These are phyloP conservation scores for Paramecium tetraurelia DNA, from an alignment of 73 alveolate species.

Conservation along the genomic window DNA sequence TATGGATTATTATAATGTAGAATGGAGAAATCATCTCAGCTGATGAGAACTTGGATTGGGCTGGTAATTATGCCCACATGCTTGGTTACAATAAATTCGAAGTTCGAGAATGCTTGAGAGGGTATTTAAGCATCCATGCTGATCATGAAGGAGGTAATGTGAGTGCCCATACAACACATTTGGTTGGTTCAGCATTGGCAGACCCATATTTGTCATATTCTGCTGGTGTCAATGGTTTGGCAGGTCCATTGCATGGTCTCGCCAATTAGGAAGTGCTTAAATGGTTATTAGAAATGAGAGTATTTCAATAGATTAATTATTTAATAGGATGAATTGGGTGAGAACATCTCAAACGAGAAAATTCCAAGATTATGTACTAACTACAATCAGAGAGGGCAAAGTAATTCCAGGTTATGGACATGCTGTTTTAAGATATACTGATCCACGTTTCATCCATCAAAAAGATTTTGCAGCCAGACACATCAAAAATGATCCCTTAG, in stretches of 20 bases:
- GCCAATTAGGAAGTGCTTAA: constrained; percentile 92
- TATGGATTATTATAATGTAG: not conserved
- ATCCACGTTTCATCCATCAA: constrained; percentile 76
- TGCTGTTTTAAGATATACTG: constrained; percentile 86
- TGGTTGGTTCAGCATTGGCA: constrained; percentile 92
- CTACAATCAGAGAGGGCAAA: constrained; percentile 70
- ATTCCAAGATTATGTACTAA: constrained; percentile 69
- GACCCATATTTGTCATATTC: constrained; percentile 91
- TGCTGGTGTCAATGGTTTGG: constrained; percentile 91
- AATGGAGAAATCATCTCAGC: not conserved
- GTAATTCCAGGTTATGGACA: constrained; percentile 94
- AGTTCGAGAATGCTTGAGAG: constrained; percentile 81
- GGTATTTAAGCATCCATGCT: constrained; percentile 72
- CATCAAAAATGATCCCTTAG: constrained; percentile 65
- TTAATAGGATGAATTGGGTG: constrained; percentile 68
- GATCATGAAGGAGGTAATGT: constrained; percentile 96
- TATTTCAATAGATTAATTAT: not conserved
- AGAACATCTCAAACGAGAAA: constrained; percentile 73
- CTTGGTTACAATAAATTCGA: constrained; percentile 74
- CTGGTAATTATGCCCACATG: constrained; percentile 81
- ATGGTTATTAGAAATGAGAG: constrained; percentile 77
- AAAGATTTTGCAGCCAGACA: constrained; percentile 73
- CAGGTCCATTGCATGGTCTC: constrained; percentile 97
- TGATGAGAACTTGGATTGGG: constrained; percentile 58
- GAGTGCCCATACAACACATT: constrained; percentile 88